These are phyloP conservation scores for Cutaneotrichosporon dermatis DNA, from an alignment of 1,284 basidiomycete species.

Conservation along the genomic window DNA sequence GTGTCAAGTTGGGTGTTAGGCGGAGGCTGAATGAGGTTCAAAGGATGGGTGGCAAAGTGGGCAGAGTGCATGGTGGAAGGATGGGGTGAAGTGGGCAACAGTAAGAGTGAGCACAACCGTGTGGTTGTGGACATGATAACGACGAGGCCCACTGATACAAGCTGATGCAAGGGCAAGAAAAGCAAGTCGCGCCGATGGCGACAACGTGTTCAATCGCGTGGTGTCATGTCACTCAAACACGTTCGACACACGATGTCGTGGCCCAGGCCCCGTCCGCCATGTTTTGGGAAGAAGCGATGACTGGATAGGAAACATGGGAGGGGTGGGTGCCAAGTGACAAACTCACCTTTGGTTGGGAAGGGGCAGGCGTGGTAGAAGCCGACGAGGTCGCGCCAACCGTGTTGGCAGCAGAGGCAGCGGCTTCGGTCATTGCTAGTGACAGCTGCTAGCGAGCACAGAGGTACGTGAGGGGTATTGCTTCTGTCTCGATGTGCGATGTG, in stretches of 20 bases:
- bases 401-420: neutral
- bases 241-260: no score
- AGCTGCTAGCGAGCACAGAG: neutral
- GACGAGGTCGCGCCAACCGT: neutral
- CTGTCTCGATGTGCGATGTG: neutral
- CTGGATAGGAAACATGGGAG: neutral
- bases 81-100: neutral
- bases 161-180: no score
- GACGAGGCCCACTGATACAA: no score
- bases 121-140: no score
- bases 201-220: no score
- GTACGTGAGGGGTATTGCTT: neutral
- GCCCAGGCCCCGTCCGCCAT: no score
- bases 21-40: neutral
- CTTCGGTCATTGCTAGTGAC: neutral
- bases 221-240: no score
- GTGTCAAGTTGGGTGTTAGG: neutral
- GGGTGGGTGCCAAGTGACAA: neutral
- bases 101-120: no score
- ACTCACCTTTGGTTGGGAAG: slow-evolving; percentile 1
- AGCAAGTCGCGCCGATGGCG: no score
- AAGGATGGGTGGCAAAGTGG: neutral
- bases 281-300: neutral
- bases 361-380: neutral
- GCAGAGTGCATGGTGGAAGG: neutral